Evolutionary conservation across 75 land plant species (phyloP), one percentile per base, ranked within the genome.

Genomic region (Pinus taeda): DNA sequence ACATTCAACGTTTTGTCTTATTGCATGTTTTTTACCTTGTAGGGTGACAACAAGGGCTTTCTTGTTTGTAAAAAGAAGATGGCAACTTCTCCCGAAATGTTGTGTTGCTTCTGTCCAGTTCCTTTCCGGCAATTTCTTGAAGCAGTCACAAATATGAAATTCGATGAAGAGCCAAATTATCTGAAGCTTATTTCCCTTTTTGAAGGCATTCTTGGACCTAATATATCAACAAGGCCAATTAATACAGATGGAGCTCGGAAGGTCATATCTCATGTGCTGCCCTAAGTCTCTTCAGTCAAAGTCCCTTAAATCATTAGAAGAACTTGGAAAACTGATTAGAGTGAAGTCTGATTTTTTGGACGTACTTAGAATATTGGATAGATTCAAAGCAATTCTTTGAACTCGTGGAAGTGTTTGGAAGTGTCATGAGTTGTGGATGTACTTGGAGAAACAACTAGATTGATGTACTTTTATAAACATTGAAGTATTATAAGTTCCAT

Each of bases 1-100:
- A 12, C 59, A 49, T 73, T 45, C 5, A 42, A 26, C 4, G 17
- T 55, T 74, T 53, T 57, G 9, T 53, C 75, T 39, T 37, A 69
- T 69, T 53, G 12, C 49, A 42, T 3, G 22, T 42, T n/a, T 21
- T 69, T 69, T 42, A 11, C 11, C 3, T 64, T 63, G 71, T 78
- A 96, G 98, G 98, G 98, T 75, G 98, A 96, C 73, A 93, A 96
- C 83, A 96, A 96, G 78, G 87, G 97, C 60, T 96, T 96, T 76
- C 93, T 96, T 59, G 98, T 96, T 21, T 93, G 97, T 71, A 95
- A 95, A 81, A 95, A 93, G 77, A 95, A 96, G 77, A 96, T 96
- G 98, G 89, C 97, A 11, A 96, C 98, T 57, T 96, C 98, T 21
- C 90, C 97, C 4, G 97, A 96, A 83, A 78, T 89, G 84, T 84